phyloP scores from a whole-genome alignment of 805 yeast species.

The Peterozyma toletana region DNA sequence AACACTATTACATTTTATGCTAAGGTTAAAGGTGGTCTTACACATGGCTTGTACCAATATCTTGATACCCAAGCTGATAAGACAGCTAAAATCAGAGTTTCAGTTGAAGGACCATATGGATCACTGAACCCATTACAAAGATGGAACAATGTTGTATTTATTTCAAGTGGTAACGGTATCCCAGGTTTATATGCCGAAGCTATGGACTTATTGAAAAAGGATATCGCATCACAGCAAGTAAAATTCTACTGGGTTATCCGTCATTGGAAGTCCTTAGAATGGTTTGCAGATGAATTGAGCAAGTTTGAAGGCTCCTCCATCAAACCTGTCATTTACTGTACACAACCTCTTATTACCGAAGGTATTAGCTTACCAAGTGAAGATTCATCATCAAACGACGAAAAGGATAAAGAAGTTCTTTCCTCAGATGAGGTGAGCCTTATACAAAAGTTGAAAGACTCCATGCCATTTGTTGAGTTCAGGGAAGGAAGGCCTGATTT shows the following conservation, averaged over 20 bases:
- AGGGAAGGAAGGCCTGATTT: constrained; percentile 37
- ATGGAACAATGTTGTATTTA: constrained; percentile 29
- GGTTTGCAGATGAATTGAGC: constrained; percentile 39
- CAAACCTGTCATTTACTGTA: constrained; percentile 33
- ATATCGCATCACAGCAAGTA: constrained; percentile 21
- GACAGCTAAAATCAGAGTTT: constrained; percentile 26
- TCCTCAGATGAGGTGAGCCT: constrained; percentile 6
- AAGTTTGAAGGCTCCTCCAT: constrained; percentile 25
- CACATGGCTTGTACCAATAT: constrained; percentile 18
- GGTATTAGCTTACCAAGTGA: constrained; percentile 9
- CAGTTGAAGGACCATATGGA: constrained; percentile 64
- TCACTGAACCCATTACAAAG: constrained; percentile 27
- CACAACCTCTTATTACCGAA: constrained; percentile 20
- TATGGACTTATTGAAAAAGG: constrained; percentile 17
- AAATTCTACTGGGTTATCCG: constrained; percentile 61
- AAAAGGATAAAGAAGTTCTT: constrained; percentile 12
- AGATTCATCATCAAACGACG: constrained; percentile 8
- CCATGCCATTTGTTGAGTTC: constrained; percentile 31
- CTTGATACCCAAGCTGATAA: constrained; percentile 17
- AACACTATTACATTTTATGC: constrained; percentile 23
- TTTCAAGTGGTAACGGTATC: constrained; percentile 49
- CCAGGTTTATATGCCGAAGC: constrained; percentile 44
- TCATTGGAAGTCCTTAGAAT: constrained; percentile 39
- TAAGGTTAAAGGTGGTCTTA: constrained; percentile 31
- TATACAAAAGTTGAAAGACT: constrained; percentile 13